A percentile compares a stretch with the other conserved stretches of the same genome.
These are phyloP conservation scores for Seiridium cupressi DNA, from an alignment of 2,329 filamentous ascomycete genomes.

Conservation along the genomic window DNA sequence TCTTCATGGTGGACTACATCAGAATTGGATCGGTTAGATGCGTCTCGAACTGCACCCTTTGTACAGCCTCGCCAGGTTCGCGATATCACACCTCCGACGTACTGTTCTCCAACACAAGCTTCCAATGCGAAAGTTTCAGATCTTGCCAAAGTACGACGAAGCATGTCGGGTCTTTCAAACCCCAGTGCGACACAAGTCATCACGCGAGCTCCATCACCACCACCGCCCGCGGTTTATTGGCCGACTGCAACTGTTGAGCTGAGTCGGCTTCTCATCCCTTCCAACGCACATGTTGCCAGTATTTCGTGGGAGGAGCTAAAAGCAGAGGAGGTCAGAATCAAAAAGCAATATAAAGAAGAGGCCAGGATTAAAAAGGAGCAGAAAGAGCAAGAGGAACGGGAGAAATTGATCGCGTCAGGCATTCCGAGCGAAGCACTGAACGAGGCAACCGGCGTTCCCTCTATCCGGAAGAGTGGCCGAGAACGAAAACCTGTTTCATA, in stretches of 20 bases:
- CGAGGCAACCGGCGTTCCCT: conserved; percentile 16
- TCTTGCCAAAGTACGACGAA: conserved; percentile 63
- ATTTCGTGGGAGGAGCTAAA: conserved; percentile 77
- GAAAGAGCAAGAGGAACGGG: not conserved
- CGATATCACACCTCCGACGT: conserved; percentile 63
- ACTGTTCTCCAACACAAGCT: conserved; percentile 83
- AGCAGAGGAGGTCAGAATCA: conserved; percentile 59
- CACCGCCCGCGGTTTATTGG: conserved; percentile 83
- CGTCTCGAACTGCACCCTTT: conserved; percentile 49
- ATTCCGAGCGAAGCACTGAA: not conserved
- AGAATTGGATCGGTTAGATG: conserved; percentile 69
- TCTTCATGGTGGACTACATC: conserved; percentile 68
- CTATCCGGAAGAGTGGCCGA: conserved; percentile 64
- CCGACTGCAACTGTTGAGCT: conserved; percentile 79
- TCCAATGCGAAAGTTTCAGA: conserved; percentile 79
- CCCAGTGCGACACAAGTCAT: conserved; percentile 29
- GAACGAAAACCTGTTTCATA: conserved; percentile 62
- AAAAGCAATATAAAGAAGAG: conserved; percentile 63
- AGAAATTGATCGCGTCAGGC: not conserved
- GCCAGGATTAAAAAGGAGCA: conserved; percentile 63
- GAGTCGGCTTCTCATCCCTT: conserved; percentile 77
- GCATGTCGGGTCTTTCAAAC: conserved; percentile 49
- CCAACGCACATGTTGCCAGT: conserved; percentile 71
- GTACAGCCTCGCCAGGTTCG: conserved; percentile 53
- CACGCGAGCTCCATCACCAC: conserved; percentile 57